Conservation (phyloP, 2,329 filamentous ascomycete genomes). For the Elsinoe ampelina region DNA sequence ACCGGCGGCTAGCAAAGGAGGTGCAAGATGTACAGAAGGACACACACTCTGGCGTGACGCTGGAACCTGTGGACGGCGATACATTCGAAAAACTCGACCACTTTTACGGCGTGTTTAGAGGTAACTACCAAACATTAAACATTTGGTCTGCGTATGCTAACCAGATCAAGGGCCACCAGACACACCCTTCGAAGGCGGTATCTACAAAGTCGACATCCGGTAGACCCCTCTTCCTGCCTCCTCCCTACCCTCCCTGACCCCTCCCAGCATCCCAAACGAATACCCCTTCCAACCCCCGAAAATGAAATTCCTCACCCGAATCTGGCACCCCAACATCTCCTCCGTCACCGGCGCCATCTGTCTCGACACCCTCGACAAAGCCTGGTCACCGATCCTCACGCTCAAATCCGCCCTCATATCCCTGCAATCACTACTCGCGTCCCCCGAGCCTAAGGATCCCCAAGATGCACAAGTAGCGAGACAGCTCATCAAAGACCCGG, state of each 20-base stretch:
- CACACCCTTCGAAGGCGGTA: constrained; percentile 84
- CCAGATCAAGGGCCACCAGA: constrained; percentile 54
- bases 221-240: neutral
- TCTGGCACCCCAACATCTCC: constrained; percentile 97
- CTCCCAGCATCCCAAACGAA: constrained; percentile 57
- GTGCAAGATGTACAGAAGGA: constrained; percentile 66
- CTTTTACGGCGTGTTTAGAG: constrained; percentile 72
- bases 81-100: constrained; percentile 52
- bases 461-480: constrained; percentile 92
- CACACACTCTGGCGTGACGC: constrained; percentile 64
- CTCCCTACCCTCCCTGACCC: constrained; percentile 32
- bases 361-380: constrained; percentile 77
- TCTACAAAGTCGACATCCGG: constrained; percentile 71
- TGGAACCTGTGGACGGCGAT: constrained; percentile 39
- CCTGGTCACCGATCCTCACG: constrained; percentile 93
- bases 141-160: neutral
- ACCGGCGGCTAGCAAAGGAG: constrained; percentile 62
- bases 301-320: constrained; percentile 86
- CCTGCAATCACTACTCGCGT: constrained; percentile 83
- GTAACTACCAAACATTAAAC: constrained; percentile 25
- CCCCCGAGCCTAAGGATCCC: constrained; percentile 89
- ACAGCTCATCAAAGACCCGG: constrained; percentile 73
- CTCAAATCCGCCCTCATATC: constrained; percentile 93
- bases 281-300: constrained; percentile 89
- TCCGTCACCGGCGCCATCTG: constrained; percentile 94